A percentile compares a stretch with the other conserved stretches of the same genome.
Conservation (phyloP, 2,329 filamentous ascomycete genomes). For the Tolypocladium capitatum region DNA sequence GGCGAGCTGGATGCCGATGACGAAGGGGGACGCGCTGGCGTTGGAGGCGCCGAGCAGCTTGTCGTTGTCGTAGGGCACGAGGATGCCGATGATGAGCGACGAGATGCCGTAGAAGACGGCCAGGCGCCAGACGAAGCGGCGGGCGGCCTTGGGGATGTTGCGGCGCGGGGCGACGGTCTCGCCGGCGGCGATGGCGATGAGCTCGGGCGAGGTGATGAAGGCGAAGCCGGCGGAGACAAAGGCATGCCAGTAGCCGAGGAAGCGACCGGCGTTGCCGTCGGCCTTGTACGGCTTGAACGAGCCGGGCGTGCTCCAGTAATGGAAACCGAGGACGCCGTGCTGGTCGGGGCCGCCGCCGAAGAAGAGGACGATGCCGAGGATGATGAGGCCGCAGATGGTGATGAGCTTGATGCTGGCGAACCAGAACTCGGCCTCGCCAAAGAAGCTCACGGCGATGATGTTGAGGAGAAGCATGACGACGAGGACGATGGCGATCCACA, state of each 20-base stretch:
- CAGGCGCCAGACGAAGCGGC: conserved; percentile 48
- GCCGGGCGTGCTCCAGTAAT: conserved; percentile 24
- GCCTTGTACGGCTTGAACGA: conserved; percentile 35
- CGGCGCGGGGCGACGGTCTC: conserved; percentile 51
- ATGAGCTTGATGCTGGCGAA: conserved; percentile 48
- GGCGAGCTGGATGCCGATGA: conserved; percentile 53
- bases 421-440: conserved; percentile 50
- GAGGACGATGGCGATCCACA: conserved; percentile 48
- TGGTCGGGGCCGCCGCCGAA: conserved; percentile 40
- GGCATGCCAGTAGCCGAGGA: conserved; percentile 45
- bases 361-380: conserved; percentile 41
- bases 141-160: conserved; percentile 53
- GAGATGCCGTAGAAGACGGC: conserved; percentile 51
- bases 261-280: conserved; percentile 33
- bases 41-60: conserved; percentile 45
- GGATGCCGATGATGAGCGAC: conserved; percentile 46
- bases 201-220: conserved; percentile 50
- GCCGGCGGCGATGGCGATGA: conserved; percentile 49
- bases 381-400: conserved; percentile 43
- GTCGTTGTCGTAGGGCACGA: conserved; percentile 51
- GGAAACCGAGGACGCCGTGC: conserved; percentile 30
- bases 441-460: conserved; percentile 41
- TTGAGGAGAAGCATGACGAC: conserved; percentile 41
- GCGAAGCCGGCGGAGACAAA: conserved; percentile 47
- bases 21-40: conserved; percentile 47